Evolutionary conservation across 768 basidiomycete species (phyloP).

Genomic region (Naganishia antarctica): DNA sequence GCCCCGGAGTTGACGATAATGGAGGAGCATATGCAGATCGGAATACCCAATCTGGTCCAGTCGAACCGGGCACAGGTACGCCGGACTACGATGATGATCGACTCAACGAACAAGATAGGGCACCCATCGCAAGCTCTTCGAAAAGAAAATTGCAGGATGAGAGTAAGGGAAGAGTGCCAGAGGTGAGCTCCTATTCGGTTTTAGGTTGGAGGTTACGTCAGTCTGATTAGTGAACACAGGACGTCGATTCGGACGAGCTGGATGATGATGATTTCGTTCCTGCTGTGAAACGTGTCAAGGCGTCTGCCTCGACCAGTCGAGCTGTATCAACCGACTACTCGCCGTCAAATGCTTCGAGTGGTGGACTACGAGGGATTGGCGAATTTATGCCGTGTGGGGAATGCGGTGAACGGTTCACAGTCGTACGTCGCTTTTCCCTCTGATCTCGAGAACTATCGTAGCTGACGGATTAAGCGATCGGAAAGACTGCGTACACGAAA

Average conservation of each 20-base stretch:
- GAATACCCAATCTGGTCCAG: constrained; percentile 32
- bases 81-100: constrained; percentile 30
- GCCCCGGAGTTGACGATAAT: constrained; percentile 15
- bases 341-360: constrained; percentile 45
- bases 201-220: not conserved
- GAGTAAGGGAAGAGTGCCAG: constrained; percentile 18
- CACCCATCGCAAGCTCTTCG: constrained; percentile 10
- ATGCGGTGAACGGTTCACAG: constrained; percentile 79
- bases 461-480: too few species aligned
- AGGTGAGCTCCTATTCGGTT: constrained; percentile 6
- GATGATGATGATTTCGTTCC: constrained; percentile 55
- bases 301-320: constrained; percentile 23
- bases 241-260: constrained; percentile 64
- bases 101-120: not conserved
- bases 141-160: constrained; percentile 24
- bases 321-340: constrained; percentile 53
- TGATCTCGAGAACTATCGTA: not conserved
- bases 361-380: constrained; percentile 64
- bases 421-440: constrained; percentile 57
- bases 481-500: constrained; percentile 75
- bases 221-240: not conserved
- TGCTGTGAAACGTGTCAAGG: constrained; percentile 8
- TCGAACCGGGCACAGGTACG: constrained; percentile 34
- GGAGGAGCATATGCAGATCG: constrained; percentile 22
- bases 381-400: constrained; percentile 73